Base-by-base conservation (phyloP, 2,329 filamentous ascomycete genomes). In the Sporothrix luriei region DNA sequence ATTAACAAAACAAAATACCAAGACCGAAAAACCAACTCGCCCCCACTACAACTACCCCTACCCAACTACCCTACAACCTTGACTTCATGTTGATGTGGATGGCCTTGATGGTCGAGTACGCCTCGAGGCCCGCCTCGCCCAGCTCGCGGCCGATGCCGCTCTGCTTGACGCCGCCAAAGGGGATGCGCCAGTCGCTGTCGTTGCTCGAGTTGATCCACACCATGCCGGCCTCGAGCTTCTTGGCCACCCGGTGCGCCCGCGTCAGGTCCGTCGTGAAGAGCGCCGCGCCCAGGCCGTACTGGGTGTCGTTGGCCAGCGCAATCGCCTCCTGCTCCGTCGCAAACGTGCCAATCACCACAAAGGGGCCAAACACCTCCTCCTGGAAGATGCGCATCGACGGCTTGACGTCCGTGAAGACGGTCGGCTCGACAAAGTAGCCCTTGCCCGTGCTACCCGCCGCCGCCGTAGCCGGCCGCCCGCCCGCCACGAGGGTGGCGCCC, bases 281-380 rank as follows among this genome's bases (percentile, higher is more conserved):
- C 0, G 85, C 84, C 40, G 81, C 82, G 19, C 78, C 85, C 40
- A 88, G 79, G 13, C 86, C 86, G 73, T 88, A 88, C 0, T 80
- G 83, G 0, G 83, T 84, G 74, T 85, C 80, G 75, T 86, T 86
- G 33, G 84, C 84, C 40, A 80, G 78, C 40, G 77, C 75, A 33
- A 86, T 73, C 0, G 82, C 84, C 72, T 86, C 84, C 49, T 82
- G 81, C 71, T 85, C 84, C 0, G 79, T 80, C 72, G 82, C 82
- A 78, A 86, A 86, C 4, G 79, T 80, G 26, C 77, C 76, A 70
- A 86, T 81, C 9, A 84, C 83, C 1, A 87, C 84, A 71, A 88
- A 85, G 1, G 86, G 86, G 0, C 86, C 86, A 72, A 88, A 88
- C 46, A 88, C 82, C 72, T 88, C 85, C 75, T 88, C 85, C 64